A percentile compares a stretch with the other conserved stretches of the same genome.
Evolutionary conservation across 257 asterid species (phyloP).

Genomic region (Solanum sitiens): DNA sequence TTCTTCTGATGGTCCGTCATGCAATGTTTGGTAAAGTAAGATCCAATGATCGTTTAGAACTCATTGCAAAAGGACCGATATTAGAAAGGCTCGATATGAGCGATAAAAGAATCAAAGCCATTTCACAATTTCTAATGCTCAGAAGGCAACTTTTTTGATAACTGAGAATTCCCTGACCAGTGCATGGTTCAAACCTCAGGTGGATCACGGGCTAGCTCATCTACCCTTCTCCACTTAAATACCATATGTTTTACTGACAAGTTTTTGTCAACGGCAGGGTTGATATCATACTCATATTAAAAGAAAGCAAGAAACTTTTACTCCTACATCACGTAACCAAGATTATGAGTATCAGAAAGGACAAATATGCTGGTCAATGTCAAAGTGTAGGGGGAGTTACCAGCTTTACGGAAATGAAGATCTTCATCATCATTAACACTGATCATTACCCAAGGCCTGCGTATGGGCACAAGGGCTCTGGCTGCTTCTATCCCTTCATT

Average conservation of each 20-base stretch:
- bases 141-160: not conserved
- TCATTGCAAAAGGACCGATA: not conserved
- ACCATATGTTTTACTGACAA: not conserved
- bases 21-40: not conserved
- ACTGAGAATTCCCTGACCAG: not conserved
- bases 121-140: not conserved
- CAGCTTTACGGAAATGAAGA: conserved; percentile 93
- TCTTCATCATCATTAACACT: conserved; percentile 86
- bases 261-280: not conserved
- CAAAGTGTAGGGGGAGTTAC: conserved; percentile 9
- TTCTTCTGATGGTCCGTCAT: not conserved
- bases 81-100: not conserved
- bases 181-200: not conserved
- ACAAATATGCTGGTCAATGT: not conserved
- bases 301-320: not conserved
- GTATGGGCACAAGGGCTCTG: conserved; percentile 44
- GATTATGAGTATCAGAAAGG: not conserved
- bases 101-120: not conserved
- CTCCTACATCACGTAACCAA: not conserved
- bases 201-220: not conserved
- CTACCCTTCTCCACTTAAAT: not conserved
- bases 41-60: not conserved
- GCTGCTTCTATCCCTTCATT: conserved; percentile 85
- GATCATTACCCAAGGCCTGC: conserved; percentile 97
- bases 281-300: too few species aligned